Evolutionary conservation across 139 green algal species (phyloP).

Genomic region (Closterium sp.): DNA sequence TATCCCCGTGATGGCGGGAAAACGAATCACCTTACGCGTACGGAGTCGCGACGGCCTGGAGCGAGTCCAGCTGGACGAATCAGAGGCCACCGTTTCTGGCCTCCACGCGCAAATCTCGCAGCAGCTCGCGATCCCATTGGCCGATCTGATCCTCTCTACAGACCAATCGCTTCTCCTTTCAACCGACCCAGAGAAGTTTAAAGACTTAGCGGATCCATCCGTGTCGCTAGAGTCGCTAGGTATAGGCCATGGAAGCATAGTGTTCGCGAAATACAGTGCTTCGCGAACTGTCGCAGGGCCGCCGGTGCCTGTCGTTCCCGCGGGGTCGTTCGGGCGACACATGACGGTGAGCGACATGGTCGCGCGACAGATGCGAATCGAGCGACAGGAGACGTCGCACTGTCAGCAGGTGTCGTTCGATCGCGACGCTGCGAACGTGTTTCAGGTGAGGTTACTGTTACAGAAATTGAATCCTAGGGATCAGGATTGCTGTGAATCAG

Average conservation of each 20-base stretch:
- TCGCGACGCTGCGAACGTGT: slow-evolving; percentile 81
- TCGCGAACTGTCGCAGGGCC: slow-evolving; percentile 26
- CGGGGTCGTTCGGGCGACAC: slow-evolving; percentile 45
- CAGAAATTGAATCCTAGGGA: not conserved
- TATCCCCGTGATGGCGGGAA: not conserved
- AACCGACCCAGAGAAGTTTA: not conserved
- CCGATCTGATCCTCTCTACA: not conserved
- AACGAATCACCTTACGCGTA: not conserved
- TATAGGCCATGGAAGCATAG: slow-evolving; percentile 45
- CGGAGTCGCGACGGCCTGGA: not conserved
- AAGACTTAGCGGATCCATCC: slow-evolving; percentile 27
- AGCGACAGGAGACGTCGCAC: slow-evolving; percentile 86
- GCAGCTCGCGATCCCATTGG: not conserved
- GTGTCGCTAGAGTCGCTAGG: slow-evolving; percentile 16
- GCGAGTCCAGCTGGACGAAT: not conserved
- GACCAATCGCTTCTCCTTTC: not conserved
- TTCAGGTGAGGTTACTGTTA: slow-evolving; percentile 63
- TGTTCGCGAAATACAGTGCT: slow-evolving; percentile 54
- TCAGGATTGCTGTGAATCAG: not conserved
- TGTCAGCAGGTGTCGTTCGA: slow-evolving; percentile 84
- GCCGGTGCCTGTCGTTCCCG: slow-evolving; percentile 1
- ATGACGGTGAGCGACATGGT: slow-evolving; percentile 85
- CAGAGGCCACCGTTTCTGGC: not conserved
- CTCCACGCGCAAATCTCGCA: not conserved
- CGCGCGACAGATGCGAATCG: slow-evolving; percentile 83